Conservation (phyloP, 2,329 filamentous ascomycete genomes). For the Fusarium chuoi region DNA sequence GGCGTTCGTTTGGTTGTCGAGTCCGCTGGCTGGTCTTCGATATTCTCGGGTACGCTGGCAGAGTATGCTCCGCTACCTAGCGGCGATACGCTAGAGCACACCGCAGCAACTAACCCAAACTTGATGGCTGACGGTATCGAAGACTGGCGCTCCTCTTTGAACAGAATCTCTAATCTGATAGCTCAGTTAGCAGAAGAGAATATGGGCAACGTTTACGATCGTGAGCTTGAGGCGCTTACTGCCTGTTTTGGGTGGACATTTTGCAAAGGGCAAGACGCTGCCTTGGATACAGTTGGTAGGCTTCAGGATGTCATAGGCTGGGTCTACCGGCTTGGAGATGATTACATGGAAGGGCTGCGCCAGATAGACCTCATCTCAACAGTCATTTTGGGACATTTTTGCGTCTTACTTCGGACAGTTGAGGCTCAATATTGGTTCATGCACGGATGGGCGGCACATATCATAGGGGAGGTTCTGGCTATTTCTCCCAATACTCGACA, state of each 20-base stretch:
- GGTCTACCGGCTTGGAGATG: background rate
- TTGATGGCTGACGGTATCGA: background rate
- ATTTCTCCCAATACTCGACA: background rate
- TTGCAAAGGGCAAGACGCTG: background rate
- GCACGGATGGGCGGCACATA: background rate
- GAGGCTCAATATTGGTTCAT: background rate
- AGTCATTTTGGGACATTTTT: background rate
- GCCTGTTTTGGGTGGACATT: background rate
- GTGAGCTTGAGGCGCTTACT: background rate
- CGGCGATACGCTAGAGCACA: rapidly evolving
- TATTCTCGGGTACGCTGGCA: background rate
- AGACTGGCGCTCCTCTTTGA: background rate
- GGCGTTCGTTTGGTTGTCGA: background rate
- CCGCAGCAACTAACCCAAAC: background rate
- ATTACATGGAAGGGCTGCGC: background rate
- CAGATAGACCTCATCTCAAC: background rate
- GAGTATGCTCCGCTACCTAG: background rate
- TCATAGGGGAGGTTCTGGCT: background rate
- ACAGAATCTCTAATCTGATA: background rate
- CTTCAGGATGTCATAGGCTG: background rate
- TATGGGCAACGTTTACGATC: background rate
- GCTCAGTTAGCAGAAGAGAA: background rate
- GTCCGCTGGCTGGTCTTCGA: background rate
- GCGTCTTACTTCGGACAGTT: background rate
- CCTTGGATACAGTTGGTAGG: background rate